Evolutionary conservation across 768 basidiomycete species (phyloP), one percentile per base, ranked within the genome.

Genomic region (Mycena chlorophos): DNA sequence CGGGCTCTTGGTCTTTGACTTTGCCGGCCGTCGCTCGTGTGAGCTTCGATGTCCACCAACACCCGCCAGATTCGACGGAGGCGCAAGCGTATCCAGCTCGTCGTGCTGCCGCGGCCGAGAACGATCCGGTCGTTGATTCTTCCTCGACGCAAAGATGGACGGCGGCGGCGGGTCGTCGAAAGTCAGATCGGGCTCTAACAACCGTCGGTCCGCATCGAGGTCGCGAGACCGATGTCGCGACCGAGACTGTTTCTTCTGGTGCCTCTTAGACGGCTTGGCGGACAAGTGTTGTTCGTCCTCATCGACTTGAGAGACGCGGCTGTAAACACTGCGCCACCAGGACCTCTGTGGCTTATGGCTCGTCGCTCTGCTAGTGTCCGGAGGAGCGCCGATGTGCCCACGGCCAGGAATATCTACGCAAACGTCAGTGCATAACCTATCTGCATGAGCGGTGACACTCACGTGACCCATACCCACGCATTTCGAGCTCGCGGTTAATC

Each of bases 321-420:
- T 66, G 65, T 84, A 84, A 16, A 82, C 66, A 49, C 68, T 75
- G 17, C 77, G 76, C 84, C 84, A 85, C 83, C 83, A 85, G 0
- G 83, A 82, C 2, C 72, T 68, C 56, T 76, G 74, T 4, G 64
- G 62, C 46, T 61, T 61, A 52, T 71, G 65, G 12, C 56, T 60
- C 20, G 60, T 56, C 45, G 51, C 57, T 5, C 64, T 64, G 14
- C 54, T 58, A 25, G 57, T 60, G 14, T 58, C 55, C 54, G 45
- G 42, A 56, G 62, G 38, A 26, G 48, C 49, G 31, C 56, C 60
- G 49, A 61, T 63, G 42, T 62, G 65, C 5, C 59, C 63, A n/a
- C 62, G 63, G 17, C 63, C 62, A 22, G 61, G 61, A 50, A 64
- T 63, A 26, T 66, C 64, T 67, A 38, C 1, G 20, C 28, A 46